Evolutionary conservation across 345 rosid genomes (phyloP).

Genomic region (Eucalyptus curtisii): DNA sequence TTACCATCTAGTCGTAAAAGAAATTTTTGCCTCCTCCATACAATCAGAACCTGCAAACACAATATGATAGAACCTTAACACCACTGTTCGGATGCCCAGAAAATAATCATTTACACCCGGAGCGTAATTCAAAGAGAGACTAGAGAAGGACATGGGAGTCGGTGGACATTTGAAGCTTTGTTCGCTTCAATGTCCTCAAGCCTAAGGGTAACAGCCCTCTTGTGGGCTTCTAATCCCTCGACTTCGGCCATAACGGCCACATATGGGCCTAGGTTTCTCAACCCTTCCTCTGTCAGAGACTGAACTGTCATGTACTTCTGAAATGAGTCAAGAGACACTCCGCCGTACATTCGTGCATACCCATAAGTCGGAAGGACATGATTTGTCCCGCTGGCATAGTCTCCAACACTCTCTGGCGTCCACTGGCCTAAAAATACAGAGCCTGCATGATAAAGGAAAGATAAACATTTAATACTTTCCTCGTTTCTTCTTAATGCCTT

Average conservation of each 20-base stretch:
- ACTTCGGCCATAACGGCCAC: slow-evolving; percentile 85
- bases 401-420: slow-evolving; percentile 97
- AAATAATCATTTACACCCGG: background rate
- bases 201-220: slow-evolving; percentile 79
- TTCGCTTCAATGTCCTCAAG: slow-evolving; percentile 70
- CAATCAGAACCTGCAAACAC: background rate
- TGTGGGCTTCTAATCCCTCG: slow-evolving; percentile 88
- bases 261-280: slow-evolving; percentile 62
- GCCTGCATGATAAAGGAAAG: slow-evolving; percentile 17
- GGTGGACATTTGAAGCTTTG: slow-evolving; percentile 14
- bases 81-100: background rate
- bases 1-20: background rate
- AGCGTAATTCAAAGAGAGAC: background rate
- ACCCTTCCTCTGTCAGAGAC: slow-evolving; percentile 74
- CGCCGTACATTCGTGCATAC: slow-evolving; percentile 85
- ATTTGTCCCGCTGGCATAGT: slow-evolving; percentile 81
- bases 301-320: slow-evolving; percentile 82
- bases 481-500: background rate
- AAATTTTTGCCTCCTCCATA: background rate
- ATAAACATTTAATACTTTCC: background rate
- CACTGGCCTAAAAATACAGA: slow-evolving; percentile 83
- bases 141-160: background rate
- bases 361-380: slow-evolving; percentile 60
- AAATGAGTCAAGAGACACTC: slow-evolving; percentile 86
- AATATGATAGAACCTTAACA: background rate